Evolutionary conservation across 2,329 filamentous ascomycete genomes (phyloP).

Genomic region (Pseudogymnoascus sp.): DNA sequence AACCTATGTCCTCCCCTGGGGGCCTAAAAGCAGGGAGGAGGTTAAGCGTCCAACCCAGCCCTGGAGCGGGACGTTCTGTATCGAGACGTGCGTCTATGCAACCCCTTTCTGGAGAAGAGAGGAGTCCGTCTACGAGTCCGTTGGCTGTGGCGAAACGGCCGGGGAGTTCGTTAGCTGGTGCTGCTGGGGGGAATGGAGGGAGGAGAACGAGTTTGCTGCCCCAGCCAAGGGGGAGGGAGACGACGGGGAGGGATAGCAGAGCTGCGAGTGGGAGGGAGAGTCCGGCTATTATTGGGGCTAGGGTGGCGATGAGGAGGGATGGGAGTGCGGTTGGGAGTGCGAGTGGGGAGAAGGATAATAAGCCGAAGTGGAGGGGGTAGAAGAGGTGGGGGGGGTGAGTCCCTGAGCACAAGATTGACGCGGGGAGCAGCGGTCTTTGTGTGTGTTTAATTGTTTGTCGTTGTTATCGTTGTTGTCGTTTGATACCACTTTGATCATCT

Average conservation of each 20-base stretch:
- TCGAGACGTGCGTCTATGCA: background rate
- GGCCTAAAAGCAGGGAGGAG: background rate
- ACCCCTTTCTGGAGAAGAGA: background rate
- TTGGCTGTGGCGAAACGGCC: background rate
- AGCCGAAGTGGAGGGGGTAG: background rate
- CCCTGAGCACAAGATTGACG: background rate
- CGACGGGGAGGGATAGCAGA: background rate
- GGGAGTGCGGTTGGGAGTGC: background rate
- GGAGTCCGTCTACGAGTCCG: background rate
- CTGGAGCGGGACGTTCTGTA: background rate
- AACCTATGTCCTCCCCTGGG: slow-evolving; percentile 14
- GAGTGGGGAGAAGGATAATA: background rate
- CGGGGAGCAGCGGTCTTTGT: background rate
- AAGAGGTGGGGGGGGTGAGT: background rate
- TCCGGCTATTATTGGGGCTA: background rate
- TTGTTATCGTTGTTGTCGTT: background rate
- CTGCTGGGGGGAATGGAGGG: background rate
- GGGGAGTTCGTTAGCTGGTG: background rate
- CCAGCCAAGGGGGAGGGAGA: background rate
- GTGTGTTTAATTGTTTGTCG: background rate
- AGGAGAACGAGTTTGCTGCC: background rate
- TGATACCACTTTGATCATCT: slow-evolving; percentile 1
- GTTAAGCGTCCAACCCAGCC: background rate
- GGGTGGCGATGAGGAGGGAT: background rate
- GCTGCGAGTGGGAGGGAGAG: background rate